Base-by-base conservation (phyloP, 441 rosid species). In the Euphorbia corollata region DNA sequence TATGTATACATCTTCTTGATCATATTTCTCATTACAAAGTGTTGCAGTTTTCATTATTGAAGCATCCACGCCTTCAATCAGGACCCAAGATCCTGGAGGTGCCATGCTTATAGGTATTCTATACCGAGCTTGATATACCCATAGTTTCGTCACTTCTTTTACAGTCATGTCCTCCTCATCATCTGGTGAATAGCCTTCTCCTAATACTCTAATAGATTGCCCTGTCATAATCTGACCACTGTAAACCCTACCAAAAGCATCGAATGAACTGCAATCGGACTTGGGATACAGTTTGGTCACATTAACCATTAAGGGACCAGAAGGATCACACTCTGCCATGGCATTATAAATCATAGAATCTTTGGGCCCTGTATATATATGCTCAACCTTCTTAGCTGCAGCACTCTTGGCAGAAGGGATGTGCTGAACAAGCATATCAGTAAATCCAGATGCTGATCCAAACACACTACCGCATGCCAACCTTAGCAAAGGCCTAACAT, bases 21-120 rank as follows among this genome's bases (percentile, higher is more conserved):
- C 68, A 24, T 81, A 83, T 71, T 78, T 81, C 64, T 81, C 73
- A 67, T 89, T 84, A 77, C 96, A 91, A 27, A 91, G 85, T 45
- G 97, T 93, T 43, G 99, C 99, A 67, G 96, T 91, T 77, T 93
- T 93, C 96, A 89, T 91, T 63, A 93, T 91, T 62, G 99, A 93
- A 64, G 97, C 96, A 80, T 93, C 97, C 30, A 91, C 96, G 55
- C 97, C 99, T 84, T 93, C 99, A 77, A 93, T 89, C 12, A 93
- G 83, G 73, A 93, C 95, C 99, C 97, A 93, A 54, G 97, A 87
- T 75, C 99, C 97, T 20, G 99, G 96, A 79, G 92, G 96, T 45
- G 97, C 99, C 81, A 86, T 84, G 80, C 96, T 87, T 69, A 91
- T 81, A 54, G 97, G 93, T 78, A 93, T 75, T 79, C 97, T 85